These are phyloP conservation scores for Zygnema circumcarinatum DNA, from an alignment of 139 green algal species.

Conservation along the genomic window DNA sequence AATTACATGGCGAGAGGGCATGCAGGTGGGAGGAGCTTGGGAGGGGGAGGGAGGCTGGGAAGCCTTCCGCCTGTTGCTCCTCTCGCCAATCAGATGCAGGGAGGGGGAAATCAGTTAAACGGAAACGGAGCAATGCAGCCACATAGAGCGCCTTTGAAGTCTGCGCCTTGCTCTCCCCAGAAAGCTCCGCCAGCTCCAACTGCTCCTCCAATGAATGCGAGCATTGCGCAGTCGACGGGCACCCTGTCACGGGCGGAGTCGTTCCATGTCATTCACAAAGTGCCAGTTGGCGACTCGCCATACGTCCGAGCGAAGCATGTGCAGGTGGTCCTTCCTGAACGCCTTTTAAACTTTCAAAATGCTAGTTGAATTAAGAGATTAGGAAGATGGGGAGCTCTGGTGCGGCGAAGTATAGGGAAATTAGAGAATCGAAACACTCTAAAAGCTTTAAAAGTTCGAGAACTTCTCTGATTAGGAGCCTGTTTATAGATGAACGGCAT, in stretches of 20 bases:
- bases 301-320: conserved; percentile 60
- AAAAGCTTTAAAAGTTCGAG: not conserved
- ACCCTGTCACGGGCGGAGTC: conserved; percentile 9
- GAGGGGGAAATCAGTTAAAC: no score
- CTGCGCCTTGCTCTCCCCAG: not conserved
- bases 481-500: not conserved
- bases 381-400: no score
- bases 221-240: not conserved
- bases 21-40: not conserved
- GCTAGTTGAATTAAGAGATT: no score
- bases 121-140: no score
- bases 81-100: not conserved
- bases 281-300: conserved; percentile 55
- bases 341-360: not conserved
- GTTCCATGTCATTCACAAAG: conserved; percentile 60
- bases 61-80: not conserved
- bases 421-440: not conserved
- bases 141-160: not conserved
- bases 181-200: not conserved
- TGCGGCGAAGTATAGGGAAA: not conserved
- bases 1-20: not conserved
- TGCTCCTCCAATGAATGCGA: not conserved
- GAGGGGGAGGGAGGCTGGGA: not conserved
- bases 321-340: conserved; percentile 29
- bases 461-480: not conserved